Conservation (phyloP, 1,139 yeast genomes). For the Yamadazyma diospyri region DNA sequence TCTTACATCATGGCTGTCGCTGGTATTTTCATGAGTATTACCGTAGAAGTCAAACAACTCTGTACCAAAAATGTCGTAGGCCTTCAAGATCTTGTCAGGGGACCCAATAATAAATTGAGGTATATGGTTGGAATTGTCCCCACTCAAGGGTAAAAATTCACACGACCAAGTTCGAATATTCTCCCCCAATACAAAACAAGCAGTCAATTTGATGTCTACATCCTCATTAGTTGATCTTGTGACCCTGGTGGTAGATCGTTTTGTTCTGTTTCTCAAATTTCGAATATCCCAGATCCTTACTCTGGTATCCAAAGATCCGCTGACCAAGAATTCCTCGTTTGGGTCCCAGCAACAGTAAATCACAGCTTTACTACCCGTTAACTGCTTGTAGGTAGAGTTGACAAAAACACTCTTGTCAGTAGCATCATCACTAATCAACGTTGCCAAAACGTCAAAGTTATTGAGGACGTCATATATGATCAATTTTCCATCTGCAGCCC, state of each 20-base stretch:
- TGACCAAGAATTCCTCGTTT: conserved; percentile 60
- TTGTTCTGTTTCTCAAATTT: conserved; percentile 19
- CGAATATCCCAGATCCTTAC: conserved; percentile 68
- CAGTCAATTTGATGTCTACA: conserved; percentile 20
- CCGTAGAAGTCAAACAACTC: conserved; percentile 45
- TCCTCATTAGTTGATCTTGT: conserved; percentile 18
- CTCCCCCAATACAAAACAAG: conserved; percentile 41
- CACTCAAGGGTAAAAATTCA: conserved; percentile 59
- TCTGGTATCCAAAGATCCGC: conserved; percentile 66
- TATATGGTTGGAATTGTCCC: conserved; percentile 17
- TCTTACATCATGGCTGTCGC: conserved; percentile 12
- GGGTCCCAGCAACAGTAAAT: conserved; percentile 74
- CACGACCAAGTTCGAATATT: conserved; percentile 57
- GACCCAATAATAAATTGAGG: conserved; percentile 70
- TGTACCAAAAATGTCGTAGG: conserved; percentile 50
- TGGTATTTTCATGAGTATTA: conserved; percentile 28
- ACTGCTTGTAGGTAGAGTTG: conserved; percentile 23
- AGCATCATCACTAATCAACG: conserved; percentile 29
- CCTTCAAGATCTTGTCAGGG: conserved; percentile 68
- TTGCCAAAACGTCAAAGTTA: conserved; percentile 44
- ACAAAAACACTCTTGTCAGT: conserved; percentile 29
- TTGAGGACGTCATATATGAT: conserved; percentile 63
- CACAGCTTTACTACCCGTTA: conserved; percentile 47
- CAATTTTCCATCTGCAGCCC: conserved; percentile 66
- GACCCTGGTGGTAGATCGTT: conserved; percentile 22